Evolutionary conservation across 192 early-diverging fungal species (phyloP), one percentile per base, ranked within the genome.

Genomic region (Coemansia sp.): DNA sequence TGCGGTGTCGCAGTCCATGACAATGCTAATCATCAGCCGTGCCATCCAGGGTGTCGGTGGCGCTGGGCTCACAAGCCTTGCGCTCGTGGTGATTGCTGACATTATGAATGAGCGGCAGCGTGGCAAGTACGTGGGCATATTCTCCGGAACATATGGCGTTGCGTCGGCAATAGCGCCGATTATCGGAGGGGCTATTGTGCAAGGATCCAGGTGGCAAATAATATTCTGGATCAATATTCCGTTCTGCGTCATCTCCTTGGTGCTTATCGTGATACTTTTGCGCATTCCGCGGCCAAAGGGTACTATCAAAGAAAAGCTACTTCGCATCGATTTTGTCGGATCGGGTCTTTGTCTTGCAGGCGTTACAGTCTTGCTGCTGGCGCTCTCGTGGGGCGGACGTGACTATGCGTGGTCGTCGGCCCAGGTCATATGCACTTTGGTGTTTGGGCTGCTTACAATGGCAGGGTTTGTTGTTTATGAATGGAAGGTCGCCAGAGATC

Each of bases 161-260:
- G 75, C 88, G 0, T 84, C 82, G 4, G 85, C 90, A 14, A 65
- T 89, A 33, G 93, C 87, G 2, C 91, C 92, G 17, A 67, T 92
- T 6, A 54, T 92, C 17, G 89, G 90, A 63, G 89, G 90, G 29
- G 83, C 82, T 9, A 89, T 93, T 59, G 85, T 87, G 4, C 88
- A 90, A 45, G 70, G 81, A 43, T 61, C 75, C 58, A 76, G 71
- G n/a, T 89, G 87, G 87, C 77, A 79, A 43, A 87, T 86, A 73
- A 87, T 87, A 56, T 93, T 93, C 67, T 93, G 83, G 76, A 89
- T 93, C 75, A 93, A 92, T 74, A 57, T 95, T 8, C 92, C 92
- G 38, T 56, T 93, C 65, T 70, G 85, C 33, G 73, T 86, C 3
- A 56, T 83, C 9, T 75, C 76, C 9, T 64, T 86, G 41, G 71